phyloP scores from a whole-genome alignment of 805 yeast genomes.

The Monosporozyma solicola region DNA sequence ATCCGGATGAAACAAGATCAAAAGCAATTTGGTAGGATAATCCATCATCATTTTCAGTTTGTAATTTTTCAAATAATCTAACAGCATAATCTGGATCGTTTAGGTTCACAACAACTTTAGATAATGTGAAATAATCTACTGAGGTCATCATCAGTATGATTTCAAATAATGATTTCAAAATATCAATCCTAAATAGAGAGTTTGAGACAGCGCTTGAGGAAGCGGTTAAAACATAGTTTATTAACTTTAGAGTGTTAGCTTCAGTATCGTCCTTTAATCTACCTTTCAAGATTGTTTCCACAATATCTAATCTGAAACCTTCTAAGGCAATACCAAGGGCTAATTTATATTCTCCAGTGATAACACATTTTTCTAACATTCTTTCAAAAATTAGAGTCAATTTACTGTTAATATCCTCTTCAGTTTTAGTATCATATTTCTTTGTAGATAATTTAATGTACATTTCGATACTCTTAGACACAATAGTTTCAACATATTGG shows the following conservation, averaged over 20 bases:
- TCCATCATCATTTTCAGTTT: constrained; percentile 36
- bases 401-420: constrained; percentile 44
- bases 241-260: constrained; percentile 44
- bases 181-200: constrained; percentile 55
- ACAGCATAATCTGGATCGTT: constrained; percentile 68
- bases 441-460: constrained; percentile 61
- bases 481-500: constrained; percentile 90
- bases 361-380: constrained; percentile 76
- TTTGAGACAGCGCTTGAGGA: constrained; percentile 59
- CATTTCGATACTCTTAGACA: constrained; percentile 81
- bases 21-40: constrained; percentile 91
- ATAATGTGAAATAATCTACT: constrained; percentile 76
- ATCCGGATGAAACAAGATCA: constrained; percentile 83
- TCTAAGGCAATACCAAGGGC: constrained; percentile 90
- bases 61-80: constrained; percentile 51
- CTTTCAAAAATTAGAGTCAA: constrained; percentile 67
- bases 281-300: constrained; percentile 45
- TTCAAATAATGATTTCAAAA: constrained; percentile 53
- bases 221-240: constrained; percentile 68
- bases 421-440: constrained; percentile 21
- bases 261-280: constrained; percentile 37
- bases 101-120: constrained; percentile 81
- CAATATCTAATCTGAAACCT: constrained; percentile 75
- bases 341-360: constrained; percentile 59
- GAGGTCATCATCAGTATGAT: constrained; percentile 47